Evolutionary conservation across 129 eudicot genomes (phyloP), one percentile per base, ranked within the genome.

Genomic region (Gnaphalium uliginosum): DNA sequence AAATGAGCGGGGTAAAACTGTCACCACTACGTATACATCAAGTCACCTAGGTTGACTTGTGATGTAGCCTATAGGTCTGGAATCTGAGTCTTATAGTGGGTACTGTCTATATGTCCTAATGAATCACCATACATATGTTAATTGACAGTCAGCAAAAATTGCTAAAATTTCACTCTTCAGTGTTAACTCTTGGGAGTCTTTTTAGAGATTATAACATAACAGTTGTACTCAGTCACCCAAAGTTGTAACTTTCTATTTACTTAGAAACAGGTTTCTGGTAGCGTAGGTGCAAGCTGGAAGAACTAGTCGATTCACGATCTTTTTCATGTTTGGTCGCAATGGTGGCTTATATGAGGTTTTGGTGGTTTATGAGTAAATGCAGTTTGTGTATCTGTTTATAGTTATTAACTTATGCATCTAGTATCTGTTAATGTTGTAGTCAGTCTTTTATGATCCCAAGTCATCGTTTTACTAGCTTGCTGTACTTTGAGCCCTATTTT

Each of bases 391-490:
- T 78, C 56, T 67, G 72, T 46, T 30, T 78, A 15, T 32, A 39
- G 71, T 69, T 78, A 46, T 61, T 60, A 30, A 76, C 72, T 53
- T 76, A 54, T 50, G 73, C 66, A 30, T 76, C 51, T 70, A 46
- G 65, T 70, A 70, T 78, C 19, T 60, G 73, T 69, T 70, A 19
- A 78, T 60, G 41, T 70, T 78, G 71, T 70, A 70, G 82, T 21
- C 68, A 61, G 70, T 41, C 30, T 59, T 68, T 77, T 27, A 66
- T 29, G 53, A 33, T 35, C 27, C 3, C 18, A 18, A 6, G 21
- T 33, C 71, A 66, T 35, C 71, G 11, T 19, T 35, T 66, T 66
- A 66, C 29, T 19, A n/a, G 51, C 35, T 66, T 66, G 50, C 43
- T 63, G 19, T 63, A 29, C 35, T 63, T 63, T 17, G 68, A 63